These are phyloP conservation scores for Tylopilus sp. DNA, from an alignment of 768 basidiomycete genomes.

Conservation along the genomic window DNA sequence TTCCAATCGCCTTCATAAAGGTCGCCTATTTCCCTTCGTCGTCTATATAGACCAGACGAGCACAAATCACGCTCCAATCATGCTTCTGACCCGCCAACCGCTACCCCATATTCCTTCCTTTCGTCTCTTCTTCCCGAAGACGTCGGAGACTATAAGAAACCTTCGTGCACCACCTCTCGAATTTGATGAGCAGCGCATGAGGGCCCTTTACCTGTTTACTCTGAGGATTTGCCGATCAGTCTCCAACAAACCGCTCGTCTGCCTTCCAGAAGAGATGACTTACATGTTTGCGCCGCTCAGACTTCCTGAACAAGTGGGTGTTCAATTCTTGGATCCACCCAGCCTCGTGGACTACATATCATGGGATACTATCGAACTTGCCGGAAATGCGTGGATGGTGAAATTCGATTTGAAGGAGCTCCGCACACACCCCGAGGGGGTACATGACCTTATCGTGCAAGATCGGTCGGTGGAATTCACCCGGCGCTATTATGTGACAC, in stretches of 20 bases:
- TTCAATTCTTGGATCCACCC: constrained; percentile 19
- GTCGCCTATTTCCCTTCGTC: constrained; percentile 39
- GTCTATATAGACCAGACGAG: constrained; percentile 28
- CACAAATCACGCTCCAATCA: constrained; percentile 51
- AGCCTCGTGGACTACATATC: constrained; percentile 47
- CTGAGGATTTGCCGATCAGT: constrained; percentile 57
- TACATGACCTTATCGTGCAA: constrained; percentile 67
- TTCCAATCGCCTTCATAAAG: constrained; percentile 25
- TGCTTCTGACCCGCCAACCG: constrained; percentile 64
- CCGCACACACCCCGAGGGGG: constrained; percentile 28
- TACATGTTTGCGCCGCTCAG: constrained; percentile 68
- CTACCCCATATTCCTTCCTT: constrained; percentile 57
- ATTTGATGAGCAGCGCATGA: constrained; percentile 44
- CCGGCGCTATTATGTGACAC: constrained; percentile 57
- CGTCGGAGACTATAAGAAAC: constrained; percentile 41
- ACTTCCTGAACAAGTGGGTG: constrained; percentile 27
- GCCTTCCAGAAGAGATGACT: constrained; percentile 48
- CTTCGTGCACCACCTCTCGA: constrained; percentile 47
- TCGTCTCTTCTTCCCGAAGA: constrained; percentile 56
- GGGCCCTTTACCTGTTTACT: constrained; percentile 58
- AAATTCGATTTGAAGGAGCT: constrained; percentile 43
- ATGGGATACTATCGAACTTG: constrained; percentile 60
- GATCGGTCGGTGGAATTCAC: constrained; percentile 78
- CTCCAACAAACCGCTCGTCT: constrained; percentile 66
- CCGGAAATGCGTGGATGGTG: constrained; percentile 49